These are phyloP conservation scores for Microbotryomycetes sp. DNA, from an alignment of 1,284 basidiomycete species.

Conservation along the genomic window DNA sequence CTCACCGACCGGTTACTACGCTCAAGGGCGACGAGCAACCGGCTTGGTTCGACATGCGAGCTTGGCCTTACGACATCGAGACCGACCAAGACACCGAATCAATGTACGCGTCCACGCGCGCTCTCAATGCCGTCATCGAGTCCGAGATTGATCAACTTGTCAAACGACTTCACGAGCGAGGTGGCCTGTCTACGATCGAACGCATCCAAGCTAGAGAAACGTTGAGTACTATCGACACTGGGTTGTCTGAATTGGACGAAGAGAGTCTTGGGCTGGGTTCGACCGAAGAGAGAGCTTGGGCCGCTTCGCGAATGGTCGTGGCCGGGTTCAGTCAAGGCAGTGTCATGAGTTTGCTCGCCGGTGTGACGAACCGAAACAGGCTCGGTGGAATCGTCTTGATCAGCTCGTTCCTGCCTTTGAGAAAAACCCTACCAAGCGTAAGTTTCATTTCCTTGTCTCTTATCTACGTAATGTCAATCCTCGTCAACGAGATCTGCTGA, in stretches of 20 bases:
- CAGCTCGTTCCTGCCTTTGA: constrained; percentile 18
- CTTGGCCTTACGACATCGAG: constrained; percentile 14
- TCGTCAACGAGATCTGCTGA: not conserved
- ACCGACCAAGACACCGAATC: constrained; percentile 5
- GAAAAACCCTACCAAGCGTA: constrained; percentile 13
- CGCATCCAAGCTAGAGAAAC: not conserved
- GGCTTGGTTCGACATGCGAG: constrained; percentile 27
- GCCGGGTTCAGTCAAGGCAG: constrained; percentile 23
- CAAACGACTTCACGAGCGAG: not conserved
- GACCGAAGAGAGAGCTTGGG: constrained; percentile 19
- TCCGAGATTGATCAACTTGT: constrained; percentile 20
- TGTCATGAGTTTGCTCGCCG: constrained; percentile 11
- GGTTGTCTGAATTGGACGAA: not conserved
- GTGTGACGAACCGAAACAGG: constrained; percentile 3
- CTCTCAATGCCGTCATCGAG: constrained; percentile 15
- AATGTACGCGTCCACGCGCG: constrained; percentile 15
- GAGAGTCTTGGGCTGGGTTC: constrained; percentile 10
- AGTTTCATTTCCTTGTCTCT: too few relatives aligned
- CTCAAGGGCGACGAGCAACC: not conserved
- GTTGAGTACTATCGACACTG: too few relatives aligned
- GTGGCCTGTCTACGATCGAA: not conserved
- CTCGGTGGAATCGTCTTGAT: constrained; percentile 15
- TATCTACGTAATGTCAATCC: not conserved
- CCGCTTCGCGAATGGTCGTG: constrained; percentile 17
- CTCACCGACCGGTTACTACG: not conserved